Evolutionary conservation across 164 flowering plant genomes (phyloP).

Genomic region (Magnolia sinica): DNA sequence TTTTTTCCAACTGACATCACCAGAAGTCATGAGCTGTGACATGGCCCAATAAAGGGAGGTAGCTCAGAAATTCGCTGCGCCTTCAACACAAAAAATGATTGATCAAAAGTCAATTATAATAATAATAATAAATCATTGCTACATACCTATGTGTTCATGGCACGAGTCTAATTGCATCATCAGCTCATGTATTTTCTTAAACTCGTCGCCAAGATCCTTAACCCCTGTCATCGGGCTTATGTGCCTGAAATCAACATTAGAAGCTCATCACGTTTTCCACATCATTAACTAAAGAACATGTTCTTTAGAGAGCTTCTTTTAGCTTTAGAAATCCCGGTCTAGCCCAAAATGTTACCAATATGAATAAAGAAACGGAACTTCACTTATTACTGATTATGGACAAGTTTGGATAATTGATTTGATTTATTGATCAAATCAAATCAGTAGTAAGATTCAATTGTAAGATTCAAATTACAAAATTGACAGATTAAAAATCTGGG

Average conservation of each 20-base stretch:
- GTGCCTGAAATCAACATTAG: no score
- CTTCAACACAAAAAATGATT: neutral
- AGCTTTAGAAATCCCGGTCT: neutral
- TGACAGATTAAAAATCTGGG: no score
- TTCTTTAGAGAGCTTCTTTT: neutral
- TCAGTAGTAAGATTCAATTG: no score
- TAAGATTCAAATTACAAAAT: no score
- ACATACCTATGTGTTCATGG: constrained; percentile 47
- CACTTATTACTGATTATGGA: neutral
- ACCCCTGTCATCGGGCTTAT: no score
- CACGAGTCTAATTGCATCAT: constrained; percentile 39
- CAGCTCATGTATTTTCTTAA: constrained; percentile 44
- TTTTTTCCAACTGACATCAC: neutral
- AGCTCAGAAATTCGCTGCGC: neutral
- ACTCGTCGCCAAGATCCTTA: no score
- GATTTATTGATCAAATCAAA: no score
- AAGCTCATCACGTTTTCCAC: no score
- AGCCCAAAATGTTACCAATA: neutral
- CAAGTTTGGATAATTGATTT: no score
- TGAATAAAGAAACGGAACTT: neutral
- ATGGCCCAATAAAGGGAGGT: neutral
- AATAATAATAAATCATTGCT: no score
- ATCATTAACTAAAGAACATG: neutral
- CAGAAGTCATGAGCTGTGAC: neutral
- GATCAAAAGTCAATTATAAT: neutral